phyloP scores from a whole-genome alignment of 2,329 filamentous ascomycete species.

The Aureobasidium namibiae region DNA sequence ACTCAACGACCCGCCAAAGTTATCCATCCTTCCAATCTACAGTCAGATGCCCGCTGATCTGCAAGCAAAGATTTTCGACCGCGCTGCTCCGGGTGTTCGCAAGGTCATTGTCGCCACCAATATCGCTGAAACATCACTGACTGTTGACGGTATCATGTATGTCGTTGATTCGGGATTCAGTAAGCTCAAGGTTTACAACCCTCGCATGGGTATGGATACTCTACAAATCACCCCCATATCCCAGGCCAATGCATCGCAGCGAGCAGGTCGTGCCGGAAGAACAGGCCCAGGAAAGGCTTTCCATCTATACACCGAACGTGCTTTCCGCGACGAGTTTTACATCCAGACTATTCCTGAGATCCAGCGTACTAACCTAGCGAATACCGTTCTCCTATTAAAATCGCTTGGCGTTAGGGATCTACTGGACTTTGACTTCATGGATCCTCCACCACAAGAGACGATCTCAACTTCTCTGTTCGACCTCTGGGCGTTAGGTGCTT shows the following conservation, averaged over 20 bases:
- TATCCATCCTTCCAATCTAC: conserved; percentile 94
- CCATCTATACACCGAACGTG: conserved; percentile 86
- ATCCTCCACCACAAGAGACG: conserved; percentile 93
- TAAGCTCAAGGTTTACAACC: conserved; percentile 97
- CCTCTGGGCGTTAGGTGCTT: conserved; percentile 86
- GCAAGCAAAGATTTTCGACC: conserved; percentile 95
- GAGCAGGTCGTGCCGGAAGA: conserved; percentile 85
- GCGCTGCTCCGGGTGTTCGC: conserved; percentile 77
- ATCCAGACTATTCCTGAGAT: conserved; percentile 97
- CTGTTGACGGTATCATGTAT: conserved; percentile 98
- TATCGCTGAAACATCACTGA: conserved; percentile 95
- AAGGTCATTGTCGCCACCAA: conserved; percentile 99
- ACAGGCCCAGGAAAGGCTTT: conserved; percentile 95
- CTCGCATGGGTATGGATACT: conserved; percentile 98
- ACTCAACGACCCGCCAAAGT: conserved; percentile 87
- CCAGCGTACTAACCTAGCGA: conserved; percentile 89
- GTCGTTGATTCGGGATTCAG: conserved; percentile 95
- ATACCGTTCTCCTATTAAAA: conserved; percentile 89
- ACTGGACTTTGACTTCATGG: conserved; percentile 98
- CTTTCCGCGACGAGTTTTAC: conserved; percentile 93
- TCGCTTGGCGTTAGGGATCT: conserved; percentile 90
- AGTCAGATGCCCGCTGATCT: conserved; percentile 98
- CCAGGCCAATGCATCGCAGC: conserved; percentile 89
- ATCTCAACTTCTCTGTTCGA: conserved; percentile 97
- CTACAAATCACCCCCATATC: conserved; percentile 96